Evolutionary conservation across 768 basidiomycete genomes (phyloP).

Genomic region (Fomitopsis serialis): DNA sequence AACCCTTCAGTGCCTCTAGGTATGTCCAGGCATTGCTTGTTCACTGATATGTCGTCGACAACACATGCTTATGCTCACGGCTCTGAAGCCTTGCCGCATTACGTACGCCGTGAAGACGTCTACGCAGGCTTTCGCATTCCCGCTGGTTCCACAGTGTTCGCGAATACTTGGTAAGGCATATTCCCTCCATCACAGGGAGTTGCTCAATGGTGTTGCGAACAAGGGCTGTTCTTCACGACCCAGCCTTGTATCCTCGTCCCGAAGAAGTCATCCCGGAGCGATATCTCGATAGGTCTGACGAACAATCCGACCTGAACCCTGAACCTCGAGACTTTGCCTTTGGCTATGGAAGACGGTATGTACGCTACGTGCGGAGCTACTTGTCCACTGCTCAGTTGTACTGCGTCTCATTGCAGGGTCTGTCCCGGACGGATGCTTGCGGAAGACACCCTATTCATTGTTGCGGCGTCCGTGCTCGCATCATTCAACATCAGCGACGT

Average conservation of each 20-base stretch:
- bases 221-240: slow-evolving; percentile 35
- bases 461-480: slow-evolving; percentile 10
- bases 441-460: slow-evolving; percentile 11
- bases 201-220: neutral
- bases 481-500: slow-evolving; percentile 14
- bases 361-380: no score
- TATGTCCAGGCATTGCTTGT: neutral
- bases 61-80: neutral
- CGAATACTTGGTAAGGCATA: slow-evolving; percentile 42
- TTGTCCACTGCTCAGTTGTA: no score
- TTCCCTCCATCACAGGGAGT: neutral
- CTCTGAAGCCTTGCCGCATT: slow-evolving; percentile 1
- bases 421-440: slow-evolving; percentile 18
- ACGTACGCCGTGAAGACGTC: slow-evolving; percentile 37
- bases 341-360: slow-evolving; percentile 4
- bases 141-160: slow-evolving; percentile 49
- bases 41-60: neutral
- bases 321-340: neutral
- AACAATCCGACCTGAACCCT: neutral
- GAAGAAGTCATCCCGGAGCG: slow-evolving; percentile 36
- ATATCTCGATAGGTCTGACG: slow-evolving; percentile 21
- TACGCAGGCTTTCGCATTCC: slow-evolving; percentile 54
- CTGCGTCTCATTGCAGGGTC: neutral
- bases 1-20: slow-evolving; percentile 21
- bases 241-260: slow-evolving; percentile 33